Evolutionary conservation across 169 alveolate genomes (phyloP).

Genomic region (Miamiensis avidus): DNA sequence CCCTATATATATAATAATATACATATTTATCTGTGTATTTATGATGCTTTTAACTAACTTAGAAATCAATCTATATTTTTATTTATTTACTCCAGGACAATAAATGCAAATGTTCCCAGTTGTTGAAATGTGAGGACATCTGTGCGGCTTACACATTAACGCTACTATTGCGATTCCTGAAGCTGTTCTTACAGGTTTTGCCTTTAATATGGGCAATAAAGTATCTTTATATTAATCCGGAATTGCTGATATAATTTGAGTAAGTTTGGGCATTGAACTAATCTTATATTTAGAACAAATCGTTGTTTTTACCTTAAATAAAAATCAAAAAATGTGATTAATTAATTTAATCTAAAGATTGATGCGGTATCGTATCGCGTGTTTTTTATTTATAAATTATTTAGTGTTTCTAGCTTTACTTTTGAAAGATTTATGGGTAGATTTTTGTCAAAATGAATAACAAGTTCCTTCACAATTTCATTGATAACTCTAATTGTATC

Average conservation of each 20-base stretch:
- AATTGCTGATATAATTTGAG: conserved; percentile 82
- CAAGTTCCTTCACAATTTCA: background rate
- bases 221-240: conserved; percentile 83
- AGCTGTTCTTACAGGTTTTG: conserved; percentile 88
- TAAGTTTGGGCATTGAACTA: conserved; percentile 77
- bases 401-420: background rate
- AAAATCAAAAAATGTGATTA: no score
- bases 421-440: background rate
- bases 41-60: no score
- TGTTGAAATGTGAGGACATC: conserved; percentile 89
- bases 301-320: conserved; percentile 55
- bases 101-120: conserved; percentile 88
- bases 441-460: background rate
- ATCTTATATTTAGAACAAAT: conserved; percentile 74
- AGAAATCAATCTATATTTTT: no score
- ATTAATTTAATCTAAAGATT: no score
- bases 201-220: conserved; percentile 82
- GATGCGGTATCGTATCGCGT: background rate
- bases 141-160: conserved; percentile 88
- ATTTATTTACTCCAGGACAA: conserved; percentile 79
- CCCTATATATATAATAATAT: conserved; percentile 49
- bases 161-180: conserved; percentile 90
- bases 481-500: background rate
- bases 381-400: no score
- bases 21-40: no score